Base-by-base conservation (phyloP, 495 filamentous ascomycete species). In the Trichoderma parareesei region DNA sequence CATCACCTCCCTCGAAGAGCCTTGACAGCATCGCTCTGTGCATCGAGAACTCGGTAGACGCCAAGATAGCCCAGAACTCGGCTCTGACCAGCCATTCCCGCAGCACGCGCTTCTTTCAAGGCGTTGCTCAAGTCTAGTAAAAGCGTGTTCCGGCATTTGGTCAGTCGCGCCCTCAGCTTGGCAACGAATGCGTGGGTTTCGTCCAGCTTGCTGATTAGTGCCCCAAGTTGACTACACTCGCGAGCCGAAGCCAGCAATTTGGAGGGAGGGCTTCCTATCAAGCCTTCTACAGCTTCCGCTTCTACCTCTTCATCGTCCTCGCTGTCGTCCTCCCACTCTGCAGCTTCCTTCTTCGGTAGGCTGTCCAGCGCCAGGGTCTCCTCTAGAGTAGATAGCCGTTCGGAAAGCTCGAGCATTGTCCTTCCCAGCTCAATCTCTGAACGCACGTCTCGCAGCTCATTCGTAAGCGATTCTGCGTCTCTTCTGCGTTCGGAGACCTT, bases 91-190 rank as follows among this genome's bases (percentile, higher is more conserved):
- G 72, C 78, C 0, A 75, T 70, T 2, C 83, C 84, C 0, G 81
- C 78, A 48, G 75, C 77, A 33, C 80, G 85, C 2, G 86, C 84
- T 72, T 93, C 89, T 71, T 90, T 90, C 55, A 95, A 74, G 1
- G 92, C 90, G 3, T 86, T 88, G 64, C 83, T 87, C 38, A 98
- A 77, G 74, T 98, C 93, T 43, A 97, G 76, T 18, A 98, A 73
- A 53, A 98, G 78, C 0, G 92, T 96, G 49, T 90, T 89, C 67
- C 87, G 75, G 67, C 76, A 80, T 59, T 76, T 71, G 7, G 49
- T 68, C 63, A 80, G 71, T 65, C 84, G 81, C 40, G 85, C 86
- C 3, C 84, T 85, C 68, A 79, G 81, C 60, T 83, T 84, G 64
- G 75, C 79, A 38, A 81, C 72, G 57, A 77, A 77, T 14, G 76